These are phyloP conservation scores for Geotrichum europaeum DNA, from an alignment of 1,139 yeast species.

Conservation along the genomic window DNA sequence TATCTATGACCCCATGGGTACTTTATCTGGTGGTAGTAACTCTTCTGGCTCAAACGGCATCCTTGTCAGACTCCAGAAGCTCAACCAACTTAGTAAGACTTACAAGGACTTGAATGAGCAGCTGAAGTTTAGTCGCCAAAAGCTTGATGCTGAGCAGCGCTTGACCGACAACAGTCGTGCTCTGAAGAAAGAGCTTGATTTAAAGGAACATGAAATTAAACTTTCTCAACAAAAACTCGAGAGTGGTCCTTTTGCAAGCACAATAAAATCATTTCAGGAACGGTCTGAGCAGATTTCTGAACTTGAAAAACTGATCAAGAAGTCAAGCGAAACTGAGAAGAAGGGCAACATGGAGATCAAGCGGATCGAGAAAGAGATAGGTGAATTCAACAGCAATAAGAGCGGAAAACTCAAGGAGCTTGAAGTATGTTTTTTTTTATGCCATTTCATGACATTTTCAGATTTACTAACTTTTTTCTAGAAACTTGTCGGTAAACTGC, in stretches of 20 bases:
- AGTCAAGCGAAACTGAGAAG: conserved; percentile 33
- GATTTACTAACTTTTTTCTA: conserved; percentile 10
- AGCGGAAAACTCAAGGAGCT: conserved; percentile 72
- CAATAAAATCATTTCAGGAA: conserved; percentile 47
- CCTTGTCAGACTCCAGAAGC: conserved; percentile 61
- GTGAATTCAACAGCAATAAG: conserved; percentile 74
- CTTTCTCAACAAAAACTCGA: conserved; percentile 56
- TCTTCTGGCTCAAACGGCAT: conserved; percentile 46
- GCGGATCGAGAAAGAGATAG: conserved; percentile 66
- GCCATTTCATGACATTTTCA: not conserved
- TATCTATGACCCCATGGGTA: conserved; percentile 92
- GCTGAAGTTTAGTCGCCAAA: conserved; percentile 39
- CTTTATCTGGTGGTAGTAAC: conserved; percentile 87
- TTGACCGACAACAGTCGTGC: conserved; percentile 49
- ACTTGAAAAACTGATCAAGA: conserved; percentile 40
- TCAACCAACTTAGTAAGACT: conserved; percentile 46
- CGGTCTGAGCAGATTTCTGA: conserved; percentile 46
- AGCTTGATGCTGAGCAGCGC: conserved; percentile 43
- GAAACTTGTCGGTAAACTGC: conserved; percentile 16
- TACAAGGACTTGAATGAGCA: conserved; percentile 40
- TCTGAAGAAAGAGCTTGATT: conserved; percentile 58
- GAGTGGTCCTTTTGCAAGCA: conserved; percentile 51
- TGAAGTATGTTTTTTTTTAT: conserved; percentile 45
- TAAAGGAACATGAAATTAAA: conserved; percentile 62
- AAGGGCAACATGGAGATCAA: conserved; percentile 42